Evolutionary conservation across 345 rosid genomes (phyloP), one percentile per base, ranked within the genome.

Genomic region (Trapa bicornis): DNA sequence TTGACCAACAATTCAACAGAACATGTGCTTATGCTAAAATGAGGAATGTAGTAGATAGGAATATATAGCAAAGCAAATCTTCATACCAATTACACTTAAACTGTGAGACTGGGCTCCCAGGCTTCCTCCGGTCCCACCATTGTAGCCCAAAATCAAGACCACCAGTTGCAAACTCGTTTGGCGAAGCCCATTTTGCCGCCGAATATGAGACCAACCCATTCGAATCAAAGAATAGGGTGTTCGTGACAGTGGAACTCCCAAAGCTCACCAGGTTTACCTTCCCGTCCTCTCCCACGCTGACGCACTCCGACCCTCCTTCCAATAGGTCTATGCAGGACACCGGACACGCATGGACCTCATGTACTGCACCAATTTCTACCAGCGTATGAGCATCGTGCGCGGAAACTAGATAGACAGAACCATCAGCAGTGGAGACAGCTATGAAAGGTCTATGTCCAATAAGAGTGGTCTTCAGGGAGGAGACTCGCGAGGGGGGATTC

Each of bases 61-160:
- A 14, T 17, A 22, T 22, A 22, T 22, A 22, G 29, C 29, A 22
- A 54, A 29, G 13, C 67, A 72, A 63, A 37, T 41, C 33, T 36
- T 48, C 93, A 77, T 78, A 90, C 97, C 92, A 86, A 68, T 71
- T 81, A 39, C 89, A 87, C 69, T 93, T 88, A 57, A 90, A 87
- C 82, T 81, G 89, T 1, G 89, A 84, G 52, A 83, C 97, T 3
- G 96, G 80, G 37, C 85, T 86, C 68, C 86, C 91, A 14, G 87
- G 70, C 65, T 75, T 86, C 77, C 97, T 82, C 70, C 73, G 82
- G 78, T 93, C 98, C 98, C 97, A 93, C 95, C 92, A 84, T 41
- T 85, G 96, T 48, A 93, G 70, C 66, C 94, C 87, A 70, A 84
- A 87, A 32, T 97, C 97, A 54, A 70, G 82, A 37, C 98, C 94